phyloP scores from a whole-genome alignment of 768 basidiomycete genomes.

The Xerocomus brunneocitrinus region DNA sequence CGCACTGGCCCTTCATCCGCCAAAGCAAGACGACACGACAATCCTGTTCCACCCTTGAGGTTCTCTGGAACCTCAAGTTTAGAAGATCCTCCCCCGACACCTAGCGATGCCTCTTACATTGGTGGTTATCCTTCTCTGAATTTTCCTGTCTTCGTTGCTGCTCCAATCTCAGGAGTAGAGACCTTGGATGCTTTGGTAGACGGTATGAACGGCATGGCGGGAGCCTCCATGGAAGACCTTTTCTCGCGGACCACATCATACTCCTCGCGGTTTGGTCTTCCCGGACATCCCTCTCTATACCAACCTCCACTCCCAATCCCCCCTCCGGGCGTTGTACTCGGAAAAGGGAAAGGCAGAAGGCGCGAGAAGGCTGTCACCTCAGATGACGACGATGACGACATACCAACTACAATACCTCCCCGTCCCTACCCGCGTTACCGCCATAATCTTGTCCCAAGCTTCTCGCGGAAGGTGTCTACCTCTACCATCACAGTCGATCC shows the following conservation, averaged over 20 bases:
- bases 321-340: slow-evolving; percentile 73
- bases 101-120: slow-evolving; percentile 41
- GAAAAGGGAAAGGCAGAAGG: slow-evolving; percentile 37
- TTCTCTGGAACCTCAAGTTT: slow-evolving; percentile 69
- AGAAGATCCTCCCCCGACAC: slow-evolving; percentile 74
- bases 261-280: slow-evolving; percentile 51
- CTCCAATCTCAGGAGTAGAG: slow-evolving; percentile 75
- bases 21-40: slow-evolving; percentile 39
- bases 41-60: slow-evolving; percentile 48
- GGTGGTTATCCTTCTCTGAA: slow-evolving; percentile 31
- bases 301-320: slow-evolving; percentile 82
- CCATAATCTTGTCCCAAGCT: slow-evolving; percentile 15
- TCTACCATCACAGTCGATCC: slow-evolving; percentile 31
- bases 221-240: slow-evolving; percentile 51
- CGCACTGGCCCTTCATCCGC: slow-evolving; percentile 53
- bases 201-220: slow-evolving; percentile 89
- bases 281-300: slow-evolving; percentile 68
- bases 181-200: slow-evolving; percentile 87
- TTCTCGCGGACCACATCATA: slow-evolving; percentile 41
- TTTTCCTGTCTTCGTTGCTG: slow-evolving; percentile 67
- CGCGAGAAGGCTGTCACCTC: slow-evolving; percentile 36
- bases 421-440: slow-evolving; percentile 20
- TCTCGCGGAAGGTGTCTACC: slow-evolving; percentile 24
- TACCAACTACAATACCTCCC: slow-evolving; percentile 11
- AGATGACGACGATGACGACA: slow-evolving; percentile 47